Percentiles rank a stretch among this genome's conserved stretches.
Evolutionary conservation across 179 eudicot species (phyloP).

Genomic region (Patellifolia procumbens): DNA sequence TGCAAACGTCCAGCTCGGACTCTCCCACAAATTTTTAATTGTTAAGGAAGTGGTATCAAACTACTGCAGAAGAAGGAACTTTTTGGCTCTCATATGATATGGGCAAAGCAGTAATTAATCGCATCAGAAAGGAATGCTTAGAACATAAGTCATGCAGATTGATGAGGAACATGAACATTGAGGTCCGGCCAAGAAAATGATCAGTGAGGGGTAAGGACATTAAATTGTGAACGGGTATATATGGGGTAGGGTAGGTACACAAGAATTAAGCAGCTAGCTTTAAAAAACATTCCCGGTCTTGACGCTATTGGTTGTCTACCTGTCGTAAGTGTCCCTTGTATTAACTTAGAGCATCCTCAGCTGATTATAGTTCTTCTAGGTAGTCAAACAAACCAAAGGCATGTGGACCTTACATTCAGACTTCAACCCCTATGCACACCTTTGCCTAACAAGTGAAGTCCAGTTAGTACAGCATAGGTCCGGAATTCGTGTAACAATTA

Average conservation of each 20-base stretch:
- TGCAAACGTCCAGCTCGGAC: not conserved
- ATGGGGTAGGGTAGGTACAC: not conserved
- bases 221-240: not conserved
- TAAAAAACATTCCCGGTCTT: not conserved
- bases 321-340: not conserved
- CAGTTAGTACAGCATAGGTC: not conserved
- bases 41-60: too few relatives aligned
- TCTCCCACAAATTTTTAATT: not conserved
- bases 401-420: not conserved
- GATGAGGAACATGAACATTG: not conserved
- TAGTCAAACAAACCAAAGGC: not conserved
- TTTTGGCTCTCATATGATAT: not conserved
- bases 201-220: not conserved
- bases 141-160: not conserved
- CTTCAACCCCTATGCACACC: not conserved
- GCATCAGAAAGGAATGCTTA: not conserved
- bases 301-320: slow-evolving; percentile 4
- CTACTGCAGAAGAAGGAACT: not conserved
- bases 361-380: not conserved
- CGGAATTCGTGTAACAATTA: too few relatives aligned
- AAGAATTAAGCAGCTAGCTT: not conserved
- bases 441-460: not conserved
- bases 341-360: not conserved
- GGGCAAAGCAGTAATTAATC: not conserved
- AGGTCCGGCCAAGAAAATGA: slow-evolving; percentile 2